Base-by-base conservation (phyloP, 2,329 filamentous ascomycete species). In the Colletotrichum cereale region DNA sequence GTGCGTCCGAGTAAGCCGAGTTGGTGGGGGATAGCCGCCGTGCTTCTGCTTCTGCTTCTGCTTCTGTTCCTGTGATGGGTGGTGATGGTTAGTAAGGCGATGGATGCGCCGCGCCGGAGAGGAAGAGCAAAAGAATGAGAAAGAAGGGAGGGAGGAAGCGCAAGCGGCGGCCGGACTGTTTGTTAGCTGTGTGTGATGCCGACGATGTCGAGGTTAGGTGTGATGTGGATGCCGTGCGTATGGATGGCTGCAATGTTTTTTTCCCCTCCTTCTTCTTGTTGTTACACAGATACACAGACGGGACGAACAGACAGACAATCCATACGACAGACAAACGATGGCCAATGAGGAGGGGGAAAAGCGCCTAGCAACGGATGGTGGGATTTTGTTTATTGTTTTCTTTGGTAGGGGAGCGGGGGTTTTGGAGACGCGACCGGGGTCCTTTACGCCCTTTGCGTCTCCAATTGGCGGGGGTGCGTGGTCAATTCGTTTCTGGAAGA, bases 341-440 rank as follows among this genome's bases (percentile, higher is more conserved):
- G 12, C 52, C 47, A 60, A 60, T 42, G 34, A 50, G 26, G 62
- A 44, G 44, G 26, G 36, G n/a, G 21, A 47, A 36, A 69, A 40
- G 65, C 63, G 62, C 78, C 76, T 75, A 66, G 78, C 78, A 80
- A 80, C 78, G 73, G 66, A 62, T 29, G 42, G 64, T 47, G 57
- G 57, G 50, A 62, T 40, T 73, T 71, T 72, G 67, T 69, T 72
- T 72, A 67, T 77, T 82, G 80, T 80, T 80, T 82, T 80, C 63
- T 75, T 75, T 74, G 36, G n/a, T n/a, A n/a, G n/a, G n/a, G n/a
- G n/a, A n/a, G n/a, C n/a, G n/a, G 50, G 12, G 38, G 3, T 38
- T 38, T 31, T 3, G 38, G 34, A 16, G 74, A 73, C 65, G 66
- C 72, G 73, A 62, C 58, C 47, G 21, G 29, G 66, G n/a, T 57